These are phyloP conservation scores for Coemansia sp. DNA, from an alignment of 192 early-diverging fungal genomes.

Conservation along the genomic window DNA sequence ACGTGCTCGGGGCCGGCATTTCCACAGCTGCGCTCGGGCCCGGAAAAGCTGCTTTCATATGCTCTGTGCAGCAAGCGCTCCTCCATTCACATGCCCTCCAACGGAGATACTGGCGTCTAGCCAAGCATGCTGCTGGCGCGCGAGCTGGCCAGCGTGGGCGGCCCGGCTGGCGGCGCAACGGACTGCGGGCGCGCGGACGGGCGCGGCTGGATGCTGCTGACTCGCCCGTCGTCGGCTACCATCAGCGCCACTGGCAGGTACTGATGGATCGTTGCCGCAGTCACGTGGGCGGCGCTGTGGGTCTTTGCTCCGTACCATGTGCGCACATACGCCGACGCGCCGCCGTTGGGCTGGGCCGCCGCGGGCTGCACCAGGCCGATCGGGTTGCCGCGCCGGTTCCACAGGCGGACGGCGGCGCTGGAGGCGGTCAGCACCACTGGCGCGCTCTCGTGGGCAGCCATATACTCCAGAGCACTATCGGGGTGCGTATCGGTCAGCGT, in stretches of 20 bases:
- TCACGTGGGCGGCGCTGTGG: neutral
- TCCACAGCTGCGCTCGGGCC: no score
- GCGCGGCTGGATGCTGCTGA: conserved; percentile 39
- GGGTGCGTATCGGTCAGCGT: conserved; percentile 30
- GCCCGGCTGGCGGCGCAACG: no score
- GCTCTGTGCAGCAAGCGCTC: no score
- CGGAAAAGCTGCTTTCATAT: no score
- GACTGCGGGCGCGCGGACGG: neutral
- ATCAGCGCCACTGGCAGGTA: conserved; percentile 41
- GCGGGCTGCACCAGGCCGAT: conserved; percentile 22
- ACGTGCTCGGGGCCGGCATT: no score
- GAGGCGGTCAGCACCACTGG: conserved; percentile 41
- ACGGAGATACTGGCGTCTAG: no score
- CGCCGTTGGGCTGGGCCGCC: no score
- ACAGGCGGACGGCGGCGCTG: conserved; percentile 34
- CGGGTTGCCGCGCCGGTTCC: conserved; percentile 40
- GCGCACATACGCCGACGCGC: no score
- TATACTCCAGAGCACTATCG: conserved; percentile 17
- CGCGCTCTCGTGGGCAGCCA: conserved; percentile 40
- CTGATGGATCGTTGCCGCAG: conserved; percentile 22
- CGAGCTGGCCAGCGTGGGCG: neutral
- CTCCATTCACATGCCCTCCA: no score
- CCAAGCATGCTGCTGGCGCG: conserved; percentile 5
- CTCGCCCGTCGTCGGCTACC: conserved; percentile 35
- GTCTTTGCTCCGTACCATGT: no score